Evolutionary conservation across 228 moss, liverwort and hornwort species (phyloP).

Genomic region (Sphagnum fallax): DNA sequence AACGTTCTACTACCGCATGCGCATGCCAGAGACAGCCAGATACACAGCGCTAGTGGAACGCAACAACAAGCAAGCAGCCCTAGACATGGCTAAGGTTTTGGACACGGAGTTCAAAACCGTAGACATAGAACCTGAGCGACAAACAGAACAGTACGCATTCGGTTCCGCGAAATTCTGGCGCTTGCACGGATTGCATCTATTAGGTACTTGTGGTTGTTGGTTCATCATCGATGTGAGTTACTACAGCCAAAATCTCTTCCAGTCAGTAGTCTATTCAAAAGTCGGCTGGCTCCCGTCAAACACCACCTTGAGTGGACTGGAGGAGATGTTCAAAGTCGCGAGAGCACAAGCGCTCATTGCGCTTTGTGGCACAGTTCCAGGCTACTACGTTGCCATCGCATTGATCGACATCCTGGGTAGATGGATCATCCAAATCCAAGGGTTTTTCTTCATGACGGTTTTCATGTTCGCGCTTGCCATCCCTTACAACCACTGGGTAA

Average conservation of each 20-base stretch:
- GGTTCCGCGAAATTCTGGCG: slow-evolving; percentile 17
- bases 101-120: slow-evolving; percentile 8
- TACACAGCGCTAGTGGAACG: slow-evolving; percentile 34
- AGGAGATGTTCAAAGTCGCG: slow-evolving; percentile 38
- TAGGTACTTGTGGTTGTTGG: slow-evolving; percentile 44
- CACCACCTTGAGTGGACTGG: slow-evolving; percentile 44
- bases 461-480: slow-evolving; percentile 49
- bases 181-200: slow-evolving; percentile 36
- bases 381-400: slow-evolving; percentile 44
- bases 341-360: slow-evolving; percentile 42
- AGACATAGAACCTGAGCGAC: not conserved
- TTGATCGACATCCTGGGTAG: slow-evolving; percentile 41
- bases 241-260: slow-evolving; percentile 39
- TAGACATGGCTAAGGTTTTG: slow-evolving; percentile 35
- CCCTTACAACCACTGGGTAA: slow-evolving; percentile 18
- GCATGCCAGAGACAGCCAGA: slow-evolving; percentile 60
- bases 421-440: slow-evolving; percentile 31
- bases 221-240: slow-evolving; percentile 17
- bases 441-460: slow-evolving; percentile 58
- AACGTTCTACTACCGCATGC: slow-evolving; percentile 51
- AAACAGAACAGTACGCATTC: slow-evolving; percentile 13
- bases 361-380: slow-evolving; percentile 37
- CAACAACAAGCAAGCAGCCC: slow-evolving; percentile 37
- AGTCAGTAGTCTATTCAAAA: slow-evolving; percentile 38
- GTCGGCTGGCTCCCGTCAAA: slow-evolving; percentile 38